Conservation (phyloP, 2,329 filamentous ascomycete genomes). For the Arachnomyces sp. region DNA sequence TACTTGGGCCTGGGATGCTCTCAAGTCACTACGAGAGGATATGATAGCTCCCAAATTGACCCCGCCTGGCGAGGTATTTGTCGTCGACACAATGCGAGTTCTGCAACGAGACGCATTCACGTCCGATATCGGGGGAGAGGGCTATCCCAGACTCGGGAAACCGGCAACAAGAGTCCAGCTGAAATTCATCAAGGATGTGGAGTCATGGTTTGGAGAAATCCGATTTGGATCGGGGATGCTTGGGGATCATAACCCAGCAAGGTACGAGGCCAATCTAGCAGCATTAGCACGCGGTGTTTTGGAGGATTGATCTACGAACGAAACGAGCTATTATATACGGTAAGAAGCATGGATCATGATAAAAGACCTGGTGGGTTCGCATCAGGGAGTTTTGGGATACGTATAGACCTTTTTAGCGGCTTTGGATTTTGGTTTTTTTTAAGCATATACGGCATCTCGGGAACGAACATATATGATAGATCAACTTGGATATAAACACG, state of each 20-base stretch:
- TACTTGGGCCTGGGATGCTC: conserved; percentile 59
- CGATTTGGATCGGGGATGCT: conserved; percentile 66
- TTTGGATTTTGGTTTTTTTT: too few relatives aligned
- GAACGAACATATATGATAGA: too few relatives aligned
- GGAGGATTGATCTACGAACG: conserved; percentile 26
- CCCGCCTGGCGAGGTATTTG: conserved; percentile 68
- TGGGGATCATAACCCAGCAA: conserved; percentile 64
- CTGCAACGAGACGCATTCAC: conserved; percentile 59
- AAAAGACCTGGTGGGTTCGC: too few relatives aligned
- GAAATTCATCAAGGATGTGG: conserved; percentile 63
- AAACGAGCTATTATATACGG: conserved; percentile 9
- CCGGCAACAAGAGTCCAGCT: conserved; percentile 62
- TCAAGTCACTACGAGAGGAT: conserved; percentile 56
- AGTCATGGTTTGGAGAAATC: conserved; percentile 60
- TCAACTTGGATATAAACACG: too few relatives aligned
- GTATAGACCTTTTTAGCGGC: too few relatives aligned
- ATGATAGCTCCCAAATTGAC: conserved; percentile 64
- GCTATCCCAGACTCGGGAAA: conserved; percentile 45
- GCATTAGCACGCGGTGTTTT: conserved; percentile 45
- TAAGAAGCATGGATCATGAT: neutral
- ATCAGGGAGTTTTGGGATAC: too few relatives aligned
- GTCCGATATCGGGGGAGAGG: conserved; percentile 31
- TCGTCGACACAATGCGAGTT: conserved; percentile 60
- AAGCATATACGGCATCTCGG: too few relatives aligned
- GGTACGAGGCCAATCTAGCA: conserved; percentile 62